Evolutionary conservation across 257 asterid genomes (phyloP).

Genomic region (Capsicum pubescens): DNA sequence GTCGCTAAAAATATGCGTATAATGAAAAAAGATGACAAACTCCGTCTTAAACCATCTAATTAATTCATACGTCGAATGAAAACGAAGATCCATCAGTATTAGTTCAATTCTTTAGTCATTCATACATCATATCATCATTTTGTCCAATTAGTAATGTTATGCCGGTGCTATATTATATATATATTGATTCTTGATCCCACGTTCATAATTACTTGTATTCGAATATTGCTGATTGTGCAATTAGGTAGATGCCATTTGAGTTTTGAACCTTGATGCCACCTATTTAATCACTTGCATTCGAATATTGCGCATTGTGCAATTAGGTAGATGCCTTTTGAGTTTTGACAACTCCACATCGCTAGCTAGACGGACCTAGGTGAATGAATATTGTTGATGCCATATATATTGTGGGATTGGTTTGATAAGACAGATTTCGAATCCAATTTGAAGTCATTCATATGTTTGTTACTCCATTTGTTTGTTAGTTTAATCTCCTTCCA

Average conservation of each 20-base stretch:
- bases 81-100: background rate
- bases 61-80: background rate
- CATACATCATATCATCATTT: background rate
- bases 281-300: too few species aligned
- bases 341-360: background rate
- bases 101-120: background rate
- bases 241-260: background rate
- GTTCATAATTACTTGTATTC: background rate
- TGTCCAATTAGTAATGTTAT: background rate
- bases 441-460: background rate
- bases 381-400: background rate
- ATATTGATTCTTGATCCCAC: background rate
- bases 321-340: background rate
- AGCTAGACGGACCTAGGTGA: background rate
- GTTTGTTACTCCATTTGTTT: background rate
- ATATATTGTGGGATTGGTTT: background rate
- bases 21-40: too few species aligned
- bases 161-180: background rate
- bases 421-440: conserved; percentile 7
- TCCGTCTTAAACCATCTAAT: too few species aligned
- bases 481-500: background rate
- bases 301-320: background rate
- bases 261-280: too few species aligned
- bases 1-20: too few species aligned
- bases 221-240: background rate